Conservation (phyloP, 1,284 basidiomycete genomes). For the Ganoderma boninense region DNA sequence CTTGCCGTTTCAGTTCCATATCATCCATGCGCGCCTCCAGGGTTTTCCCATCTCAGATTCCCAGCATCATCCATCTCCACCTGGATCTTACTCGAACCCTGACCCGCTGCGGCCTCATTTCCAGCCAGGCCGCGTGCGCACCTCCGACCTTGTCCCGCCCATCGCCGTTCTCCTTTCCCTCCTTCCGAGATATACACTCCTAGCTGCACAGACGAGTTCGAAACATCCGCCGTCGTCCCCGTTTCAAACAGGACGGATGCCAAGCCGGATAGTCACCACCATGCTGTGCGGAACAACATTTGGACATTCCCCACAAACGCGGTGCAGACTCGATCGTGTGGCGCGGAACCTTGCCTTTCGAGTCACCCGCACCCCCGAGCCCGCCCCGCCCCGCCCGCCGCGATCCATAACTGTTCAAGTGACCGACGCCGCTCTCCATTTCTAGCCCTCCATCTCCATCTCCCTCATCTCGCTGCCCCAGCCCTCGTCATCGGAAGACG, state of each 20-base stretch:
- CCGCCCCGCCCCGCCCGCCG: constrained; percentile 3
- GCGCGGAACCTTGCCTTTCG: constrained; percentile 19
- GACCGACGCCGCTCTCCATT: constrained; percentile 3
- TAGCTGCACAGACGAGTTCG: constrained; percentile 1
- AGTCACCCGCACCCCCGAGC: constrained; percentile 20
- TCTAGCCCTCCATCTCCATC: background rate
- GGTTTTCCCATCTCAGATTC: constrained; percentile 27
- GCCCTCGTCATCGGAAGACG: background rate
- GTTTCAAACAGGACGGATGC: background rate
- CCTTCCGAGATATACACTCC: constrained; percentile 6
- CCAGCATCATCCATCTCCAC: constrained; percentile 29
- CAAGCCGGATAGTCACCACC: background rate
- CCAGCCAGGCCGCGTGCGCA: background rate
- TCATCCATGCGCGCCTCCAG: constrained; percentile 22
- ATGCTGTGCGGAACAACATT: constrained; percentile 25
- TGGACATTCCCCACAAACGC: constrained; percentile 27
- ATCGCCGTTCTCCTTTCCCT: background rate
- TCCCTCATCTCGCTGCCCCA: background rate
- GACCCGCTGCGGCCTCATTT: constrained; percentile 18
- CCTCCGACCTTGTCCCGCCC: constrained; percentile 26
- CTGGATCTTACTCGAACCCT: constrained; percentile 20
- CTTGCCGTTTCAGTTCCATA: constrained; percentile 33
- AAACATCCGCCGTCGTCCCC: constrained; percentile 2
- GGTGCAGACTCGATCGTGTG: constrained; percentile 24
- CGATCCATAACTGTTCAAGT: constrained; percentile 13